Evolutionary conservation across 2,329 filamentous ascomycete species (phyloP).

Genomic region (Fusarium chuoi): DNA sequence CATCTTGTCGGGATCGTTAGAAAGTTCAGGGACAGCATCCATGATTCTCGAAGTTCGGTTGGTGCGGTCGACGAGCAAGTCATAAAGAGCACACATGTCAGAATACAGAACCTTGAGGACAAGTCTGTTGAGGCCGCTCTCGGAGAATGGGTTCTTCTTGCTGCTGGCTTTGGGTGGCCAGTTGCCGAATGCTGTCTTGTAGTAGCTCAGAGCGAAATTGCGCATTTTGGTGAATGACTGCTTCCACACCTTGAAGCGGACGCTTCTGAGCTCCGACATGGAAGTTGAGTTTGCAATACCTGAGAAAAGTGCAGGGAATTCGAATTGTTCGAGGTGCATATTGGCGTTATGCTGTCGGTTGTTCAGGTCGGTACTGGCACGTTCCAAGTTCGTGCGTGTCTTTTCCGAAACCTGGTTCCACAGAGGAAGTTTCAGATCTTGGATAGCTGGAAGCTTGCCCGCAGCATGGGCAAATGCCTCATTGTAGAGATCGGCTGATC

Average conservation of each 20-base stretch:
- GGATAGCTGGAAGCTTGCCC: constrained; percentile 83
- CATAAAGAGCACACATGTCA: constrained; percentile 88
- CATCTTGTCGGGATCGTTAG: constrained; percentile 67
- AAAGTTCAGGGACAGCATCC: constrained; percentile 70
- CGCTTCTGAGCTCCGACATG: constrained; percentile 76
- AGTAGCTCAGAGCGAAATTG: constrained; percentile 75
- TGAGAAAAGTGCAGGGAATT: constrained; percentile 89
- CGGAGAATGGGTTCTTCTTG: constrained; percentile 90
- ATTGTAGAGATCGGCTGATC: constrained; percentile 83
- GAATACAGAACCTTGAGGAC: constrained; percentile 85
- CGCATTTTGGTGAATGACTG: constrained; percentile 78
- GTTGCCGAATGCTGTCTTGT: constrained; percentile 68
- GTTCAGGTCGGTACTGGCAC: constrained; percentile 82
- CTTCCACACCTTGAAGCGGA: constrained; percentile 88
- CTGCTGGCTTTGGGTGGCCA: constrained; percentile 93
- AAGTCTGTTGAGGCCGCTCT: constrained; percentile 85
- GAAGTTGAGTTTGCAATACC: constrained; percentile 88
- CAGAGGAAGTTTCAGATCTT: constrained; percentile 73
- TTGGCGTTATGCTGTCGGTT: constrained; percentile 77
- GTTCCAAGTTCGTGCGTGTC: constrained; percentile 83
- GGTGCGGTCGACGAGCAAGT: constrained; percentile 84
- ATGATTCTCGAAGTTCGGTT: constrained; percentile 81
- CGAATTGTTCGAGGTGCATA: constrained; percentile 82
- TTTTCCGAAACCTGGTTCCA: constrained; percentile 75
- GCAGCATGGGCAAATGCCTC: constrained; percentile 93